phyloP scores from a whole-genome alignment of 805 yeast species.

The Priceomyces melissophilus region DNA sequence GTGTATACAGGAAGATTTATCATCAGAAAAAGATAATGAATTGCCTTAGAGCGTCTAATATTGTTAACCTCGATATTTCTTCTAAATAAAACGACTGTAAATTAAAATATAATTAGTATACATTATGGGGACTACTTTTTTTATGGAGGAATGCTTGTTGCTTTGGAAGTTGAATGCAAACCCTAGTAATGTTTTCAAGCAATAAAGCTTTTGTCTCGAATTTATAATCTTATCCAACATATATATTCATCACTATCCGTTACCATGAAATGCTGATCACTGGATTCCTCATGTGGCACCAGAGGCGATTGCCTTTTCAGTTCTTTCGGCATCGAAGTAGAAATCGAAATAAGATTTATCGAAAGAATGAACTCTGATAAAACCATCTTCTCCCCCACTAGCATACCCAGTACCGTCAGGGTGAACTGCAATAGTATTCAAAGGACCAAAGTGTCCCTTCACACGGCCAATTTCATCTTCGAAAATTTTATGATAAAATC shows the following conservation, averaged over 20 bases:
- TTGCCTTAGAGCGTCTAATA: no score
- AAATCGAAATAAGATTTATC: slow-evolving; percentile 92
- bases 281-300: slow-evolving; percentile 18
- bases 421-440: slow-evolving; percentile 88
- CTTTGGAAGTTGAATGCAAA: neutral
- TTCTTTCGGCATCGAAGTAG: slow-evolving; percentile 85
- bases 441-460: slow-evolving; percentile 98
- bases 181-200: no score
- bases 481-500: slow-evolving; percentile 92
- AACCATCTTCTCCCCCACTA: slow-evolving; percentile 99
- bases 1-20: neutral
- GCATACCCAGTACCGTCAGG: slow-evolving; percentile 92
- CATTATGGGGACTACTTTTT: slow-evolving; percentile 2
- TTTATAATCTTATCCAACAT: neutral
- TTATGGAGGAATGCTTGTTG: neutral
- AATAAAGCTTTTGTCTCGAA: neutral
- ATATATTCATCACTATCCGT: neutral
- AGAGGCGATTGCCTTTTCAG: slow-evolving; percentile 51
- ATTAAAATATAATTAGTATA: slow-evolving; percentile 2
- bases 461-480: slow-evolving; percentile 96
- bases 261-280: no score
- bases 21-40: no score
- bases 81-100: slow-evolving; percentile 1
- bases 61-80: neutral
- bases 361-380: slow-evolving; percentile 87